These are phyloP conservation scores for Solanum commersonii DNA, from an alignment of 257 asterid genomes.

Conservation along the genomic window DNA sequence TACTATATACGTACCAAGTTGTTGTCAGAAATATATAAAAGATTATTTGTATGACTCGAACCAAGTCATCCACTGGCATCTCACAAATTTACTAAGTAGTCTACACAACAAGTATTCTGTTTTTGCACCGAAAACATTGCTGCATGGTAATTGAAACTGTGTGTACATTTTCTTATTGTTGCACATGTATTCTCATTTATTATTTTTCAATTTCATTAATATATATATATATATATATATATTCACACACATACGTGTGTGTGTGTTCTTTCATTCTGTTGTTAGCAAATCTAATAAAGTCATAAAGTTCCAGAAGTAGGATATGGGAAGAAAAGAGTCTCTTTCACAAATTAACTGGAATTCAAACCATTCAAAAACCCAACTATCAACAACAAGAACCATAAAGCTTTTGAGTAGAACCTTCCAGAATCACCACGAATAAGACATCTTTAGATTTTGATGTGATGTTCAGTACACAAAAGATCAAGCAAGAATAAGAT, in stretches of 20 bases:
- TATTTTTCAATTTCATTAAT: not conserved
- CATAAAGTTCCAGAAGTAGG: not conserved
- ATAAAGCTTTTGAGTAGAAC: not conserved
- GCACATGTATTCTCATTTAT: not conserved
- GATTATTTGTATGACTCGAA: not conserved
- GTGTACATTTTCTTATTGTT: not conserved
- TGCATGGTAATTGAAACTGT: not conserved
- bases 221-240: no score
- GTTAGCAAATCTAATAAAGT: not conserved
- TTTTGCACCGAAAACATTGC: not conserved
- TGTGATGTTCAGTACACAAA: not conserved
- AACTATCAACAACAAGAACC: not conserved
- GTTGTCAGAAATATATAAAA: not conserved
- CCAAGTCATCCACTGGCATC: not conserved
- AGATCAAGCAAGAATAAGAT: not conserved
- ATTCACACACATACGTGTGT: not conserved
- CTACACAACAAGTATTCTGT: not conserved
- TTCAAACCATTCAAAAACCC: not conserved
- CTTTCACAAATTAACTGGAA: not conserved
- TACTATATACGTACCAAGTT: not conserved
- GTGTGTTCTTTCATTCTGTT: not conserved
- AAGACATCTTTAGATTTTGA: not conserved
- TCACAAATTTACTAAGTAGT: not conserved
- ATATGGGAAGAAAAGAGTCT: not conserved
- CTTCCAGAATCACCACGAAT: not conserved